Percentiles rank a stretch among this genome's conserved stretches.
phyloP scores from a whole-genome alignment of 345 rosid genomes.

The Nasturtium officinale region DNA sequence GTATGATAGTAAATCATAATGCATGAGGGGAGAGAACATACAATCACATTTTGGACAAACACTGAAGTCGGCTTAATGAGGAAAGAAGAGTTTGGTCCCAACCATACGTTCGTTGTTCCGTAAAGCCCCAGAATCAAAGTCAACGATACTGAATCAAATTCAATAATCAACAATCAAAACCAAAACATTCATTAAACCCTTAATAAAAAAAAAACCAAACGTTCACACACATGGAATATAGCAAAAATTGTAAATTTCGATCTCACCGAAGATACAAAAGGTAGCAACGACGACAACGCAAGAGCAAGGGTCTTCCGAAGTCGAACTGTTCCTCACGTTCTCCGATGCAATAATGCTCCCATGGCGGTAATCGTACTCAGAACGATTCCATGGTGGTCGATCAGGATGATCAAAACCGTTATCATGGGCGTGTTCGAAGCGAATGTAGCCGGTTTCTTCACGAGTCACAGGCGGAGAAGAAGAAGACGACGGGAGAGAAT shows the following conservation, averaged over 20 bases:
- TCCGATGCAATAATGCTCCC: constrained; percentile 47
- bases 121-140: constrained; percentile 87
- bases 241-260: neutral
- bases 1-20: constrained; percentile 1
- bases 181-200: too few relatives aligned
- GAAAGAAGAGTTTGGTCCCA: constrained; percentile 76
- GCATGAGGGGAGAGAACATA: constrained; percentile 37
- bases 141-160: constrained; percentile 65
- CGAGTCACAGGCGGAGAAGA: constrained; percentile 46
- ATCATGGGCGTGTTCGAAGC: constrained; percentile 44
- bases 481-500: constrained; percentile 46
- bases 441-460: constrained; percentile 51
- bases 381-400: constrained; percentile 41
- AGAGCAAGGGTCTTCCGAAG: constrained; percentile 80
- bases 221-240: too few relatives aligned
- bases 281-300: constrained; percentile 83
- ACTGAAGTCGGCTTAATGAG: constrained; percentile 71
- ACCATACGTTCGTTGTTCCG: constrained; percentile 58
- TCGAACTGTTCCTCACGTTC: constrained; percentile 30
- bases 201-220: too few relatives aligned
- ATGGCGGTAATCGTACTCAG: constrained; percentile 59
- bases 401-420: constrained; percentile 44
- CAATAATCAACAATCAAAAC: neutral
- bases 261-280: constrained; percentile 87
- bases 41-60: constrained; percentile 82